These are phyloP conservation scores for Exophiala spinifera DNA, from an alignment of 2,329 filamentous ascomycete genomes.

Conservation along the genomic window DNA sequence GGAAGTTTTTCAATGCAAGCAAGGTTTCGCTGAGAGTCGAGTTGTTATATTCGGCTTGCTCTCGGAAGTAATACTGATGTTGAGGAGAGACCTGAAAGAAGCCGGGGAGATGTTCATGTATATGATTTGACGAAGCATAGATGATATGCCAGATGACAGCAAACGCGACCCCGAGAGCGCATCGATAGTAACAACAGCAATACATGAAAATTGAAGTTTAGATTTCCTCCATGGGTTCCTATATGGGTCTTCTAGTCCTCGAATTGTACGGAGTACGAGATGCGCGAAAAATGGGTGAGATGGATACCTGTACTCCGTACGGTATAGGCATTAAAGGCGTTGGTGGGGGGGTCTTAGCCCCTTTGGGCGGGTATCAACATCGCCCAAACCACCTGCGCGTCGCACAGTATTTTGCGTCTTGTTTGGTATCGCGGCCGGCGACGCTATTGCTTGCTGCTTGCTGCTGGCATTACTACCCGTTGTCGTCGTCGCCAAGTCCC, in stretches of 20 bases:
- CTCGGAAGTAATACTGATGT: slow-evolving; percentile 15
- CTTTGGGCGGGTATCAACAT: slow-evolving; percentile 7
- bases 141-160: slow-evolving; percentile 10
- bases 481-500: neutral
- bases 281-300: neutral
- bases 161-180: slow-evolving; percentile 2
- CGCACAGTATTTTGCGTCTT: neutral
- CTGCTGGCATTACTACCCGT: no score
- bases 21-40: neutral
- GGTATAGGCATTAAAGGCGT: neutral
- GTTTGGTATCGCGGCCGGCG: neutral
- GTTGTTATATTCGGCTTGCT: slow-evolving; percentile 18
- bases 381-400: neutral
- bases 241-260: no score
- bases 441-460: no score
- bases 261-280: no score
- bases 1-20: no score
- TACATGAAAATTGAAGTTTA: slow-evolving; percentile 7
- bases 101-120: slow-evolving; percentile 20
- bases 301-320: neutral
- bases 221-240: neutral
- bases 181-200: slow-evolving; percentile 7
- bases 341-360: neutral
- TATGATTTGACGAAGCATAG: slow-evolving; percentile 24
- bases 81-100: neutral